Base-by-base conservation (phyloP, 2,329 filamentous ascomycete genomes). In the Exserohilum turcica region DNA sequence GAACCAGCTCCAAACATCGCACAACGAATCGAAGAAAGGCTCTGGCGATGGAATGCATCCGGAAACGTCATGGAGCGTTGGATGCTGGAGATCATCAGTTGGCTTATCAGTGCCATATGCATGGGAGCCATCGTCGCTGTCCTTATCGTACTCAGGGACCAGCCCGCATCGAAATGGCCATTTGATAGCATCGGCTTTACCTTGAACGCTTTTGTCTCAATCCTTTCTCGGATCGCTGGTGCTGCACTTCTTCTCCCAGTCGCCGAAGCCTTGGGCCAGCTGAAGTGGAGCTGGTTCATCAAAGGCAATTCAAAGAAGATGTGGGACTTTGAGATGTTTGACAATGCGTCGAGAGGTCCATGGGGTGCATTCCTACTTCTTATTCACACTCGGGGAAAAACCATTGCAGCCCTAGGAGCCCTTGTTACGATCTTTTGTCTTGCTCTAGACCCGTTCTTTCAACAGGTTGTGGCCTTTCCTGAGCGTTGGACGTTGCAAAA, bases 291-390 rank as follows among this genome's bases (percentile, higher is more conserved):
- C 13, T 74, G 72, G 72, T 74, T 74, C 27, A 51, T 2, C 40
- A 55, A 0, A 4, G 24, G 38, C 3, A 31, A 68, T 5, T 66
- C 68, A 0, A 71, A 70, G 16, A 53, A 61, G 6, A 68, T 74
- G 55, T 68, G 65, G 63, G 71, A 74, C n/a, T 72, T 68, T 13
- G 71, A 74, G 24, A 68, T 70, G 0, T 74, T 74, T 13, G 71
- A 74, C n/a, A 69, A 69, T 2, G 67, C 67, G 0, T 67, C 64
- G 0, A 15, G 68, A 40, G 68, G 68, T 0, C 67, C 68, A 0
- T 70, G 67, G 65, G 68, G 68, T 0, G 48, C 66, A 0, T 8
- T 70, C 0, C 16, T 70, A 0, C 47, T 71, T 0, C 29, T 71
- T 0, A 52, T 70, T 0, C 40, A 59, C 0, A 70, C 67, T 0